Evolutionary conservation across 1,284 basidiomycete species (phyloP).

Genomic region (Moniliella sp.): DNA sequence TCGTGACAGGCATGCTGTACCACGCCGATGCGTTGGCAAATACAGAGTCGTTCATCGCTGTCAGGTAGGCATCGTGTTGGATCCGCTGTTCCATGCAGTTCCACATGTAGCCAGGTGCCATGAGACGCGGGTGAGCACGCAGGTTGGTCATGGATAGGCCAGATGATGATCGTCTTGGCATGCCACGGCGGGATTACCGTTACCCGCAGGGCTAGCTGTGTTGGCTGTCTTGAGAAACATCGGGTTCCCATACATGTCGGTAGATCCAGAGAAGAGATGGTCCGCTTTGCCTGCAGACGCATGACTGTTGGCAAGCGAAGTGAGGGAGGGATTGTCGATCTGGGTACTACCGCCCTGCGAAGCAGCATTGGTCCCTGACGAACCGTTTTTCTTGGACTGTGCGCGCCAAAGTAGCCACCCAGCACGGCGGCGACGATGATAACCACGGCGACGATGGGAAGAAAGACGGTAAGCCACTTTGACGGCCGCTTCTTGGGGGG

Average conservation of each 20-base stretch:
- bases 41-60: constrained; percentile 71
- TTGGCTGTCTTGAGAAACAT: constrained; percentile 52
- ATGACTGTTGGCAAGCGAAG: no score
- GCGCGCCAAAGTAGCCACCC: no score
- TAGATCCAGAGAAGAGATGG: constrained; percentile 44
- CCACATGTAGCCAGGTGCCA: constrained; percentile 83
- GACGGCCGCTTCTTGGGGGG: no score
- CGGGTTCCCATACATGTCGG: constrained; percentile 54
- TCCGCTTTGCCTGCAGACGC: no score
- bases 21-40: constrained; percentile 63
- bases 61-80: constrained; percentile 60
- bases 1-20: constrained; percentile 42
- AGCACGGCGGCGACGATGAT: no score
- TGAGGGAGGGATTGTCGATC: no score
- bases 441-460: no score
- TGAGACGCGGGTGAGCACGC: constrained; percentile 65
- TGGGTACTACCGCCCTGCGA: no score
- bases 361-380: no score
- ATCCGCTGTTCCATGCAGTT: constrained; percentile 57
- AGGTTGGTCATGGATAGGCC: constrained; percentile 35
- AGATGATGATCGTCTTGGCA: background rate
- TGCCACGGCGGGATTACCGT: constrained; percentile 2
- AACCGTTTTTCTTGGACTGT: no score
- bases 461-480: no score
- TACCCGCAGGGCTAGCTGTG: constrained; percentile 6